Conservation (phyloP, 768 basidiomycete species). For the Antrodiella citrinella region DNA sequence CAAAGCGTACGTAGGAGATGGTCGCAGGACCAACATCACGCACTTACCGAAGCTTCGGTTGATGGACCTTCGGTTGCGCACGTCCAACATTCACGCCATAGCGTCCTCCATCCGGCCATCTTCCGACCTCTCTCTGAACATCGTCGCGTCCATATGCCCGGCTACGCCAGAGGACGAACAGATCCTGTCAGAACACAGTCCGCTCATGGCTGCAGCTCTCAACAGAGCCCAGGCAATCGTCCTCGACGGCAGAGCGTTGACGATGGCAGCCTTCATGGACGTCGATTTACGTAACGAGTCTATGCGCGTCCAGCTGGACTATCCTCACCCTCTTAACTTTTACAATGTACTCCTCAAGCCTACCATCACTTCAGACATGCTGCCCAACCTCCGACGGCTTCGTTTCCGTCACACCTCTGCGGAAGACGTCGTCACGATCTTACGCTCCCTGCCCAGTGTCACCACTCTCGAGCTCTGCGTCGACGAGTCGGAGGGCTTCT, state of each 20-base stretch:
- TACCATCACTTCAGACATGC: background rate
- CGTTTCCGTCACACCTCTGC: background rate
- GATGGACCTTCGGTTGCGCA: background rate
- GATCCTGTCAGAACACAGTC: background rate
- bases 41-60: background rate
- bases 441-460: background rate
- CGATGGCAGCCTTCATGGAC: background rate
- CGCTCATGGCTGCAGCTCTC: background rate
- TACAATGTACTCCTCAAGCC: background rate
- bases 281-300: background rate
- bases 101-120: background rate
- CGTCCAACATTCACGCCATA: background rate
- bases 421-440: background rate
- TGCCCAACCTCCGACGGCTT: background rate
- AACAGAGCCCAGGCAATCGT: background rate
- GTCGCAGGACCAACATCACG: background rate
- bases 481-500: background rate
- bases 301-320: background rate
- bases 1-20: background rate
- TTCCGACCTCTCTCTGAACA: background rate
- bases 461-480: background rate
- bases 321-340: background rate
- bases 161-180: background rate
- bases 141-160: background rate
- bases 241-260: background rate